Base-by-base conservation (phyloP, 257 asterid species). In the Buddleja alternifolia region DNA sequence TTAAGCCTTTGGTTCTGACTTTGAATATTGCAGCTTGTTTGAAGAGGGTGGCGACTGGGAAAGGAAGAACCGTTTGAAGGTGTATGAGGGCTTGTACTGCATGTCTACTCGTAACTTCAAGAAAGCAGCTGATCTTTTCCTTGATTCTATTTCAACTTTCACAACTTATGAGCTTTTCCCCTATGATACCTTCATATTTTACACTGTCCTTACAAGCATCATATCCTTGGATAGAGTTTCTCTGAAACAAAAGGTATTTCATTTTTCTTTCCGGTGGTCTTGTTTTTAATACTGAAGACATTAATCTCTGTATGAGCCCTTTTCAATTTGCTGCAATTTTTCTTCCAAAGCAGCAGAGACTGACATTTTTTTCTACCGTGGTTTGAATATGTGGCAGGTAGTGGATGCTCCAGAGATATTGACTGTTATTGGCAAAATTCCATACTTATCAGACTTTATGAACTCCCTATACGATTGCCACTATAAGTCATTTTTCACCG, bases 1-100 rank as follows among this genome's bases (percentile, higher is more conserved):
- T 65, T 57, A 60, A n/a, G 57, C 47, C 40, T 23, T 32, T 52
- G 23, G 67, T 61, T 67, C 59, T 68, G 52, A 75, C 73, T 50
- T 32, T 40, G 61, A 57, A 51, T 60, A 45, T 67, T 73, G 72
- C 90, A 94, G 97, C 44, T 81, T 94, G 87, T 94, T 94, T 75
- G 99, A 94, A 79, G 97, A 91, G 81, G 88, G 97, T 17, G 97
- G 97, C 75, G 97, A 92, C 74, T 92, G 97, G 97, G 97, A 92
- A 81, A 87, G 97, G 56, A 92, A 92, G 92, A 92, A 92, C 72
- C 88, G 97, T 66, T 76, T 92, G 86, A 92, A 92, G 86, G 93
- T 88, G 61, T 94, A 90, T 9, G 99, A 94, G 80, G 99, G 99
- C 39, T 83, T 94, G 74, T 94, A 77, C 72, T 94, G 96, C 82